Conservation (phyloP, 192 early-diverging fungal genomes). For the Coemansia sp. region DNA sequence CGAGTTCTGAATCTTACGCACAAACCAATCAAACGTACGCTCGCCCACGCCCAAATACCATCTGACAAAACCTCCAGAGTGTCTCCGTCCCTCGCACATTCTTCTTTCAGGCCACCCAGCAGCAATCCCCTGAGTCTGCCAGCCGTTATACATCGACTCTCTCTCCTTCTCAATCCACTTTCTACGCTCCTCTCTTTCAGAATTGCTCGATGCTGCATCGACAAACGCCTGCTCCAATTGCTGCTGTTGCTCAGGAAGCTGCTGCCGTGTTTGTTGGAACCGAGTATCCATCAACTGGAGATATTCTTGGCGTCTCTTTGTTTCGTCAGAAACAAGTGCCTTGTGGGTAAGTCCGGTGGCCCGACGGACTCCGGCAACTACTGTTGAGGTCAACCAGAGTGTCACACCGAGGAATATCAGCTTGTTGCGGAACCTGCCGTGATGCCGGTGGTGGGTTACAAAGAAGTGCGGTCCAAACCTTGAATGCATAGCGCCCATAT, state of each 20-base stretch:
- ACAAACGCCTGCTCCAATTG: slow-evolving; percentile 28
- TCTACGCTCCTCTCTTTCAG: slow-evolving; percentile 14
- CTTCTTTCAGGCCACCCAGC: slow-evolving; percentile 3
- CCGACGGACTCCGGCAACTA: slow-evolving; percentile 37
- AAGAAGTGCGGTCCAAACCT: not conserved
- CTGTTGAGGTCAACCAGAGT: slow-evolving; percentile 42
- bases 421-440: slow-evolving; percentile 18
- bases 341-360: slow-evolving; percentile 35
- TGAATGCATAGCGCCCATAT: slow-evolving; percentile 16
- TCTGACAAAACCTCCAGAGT: slow-evolving; percentile 14
- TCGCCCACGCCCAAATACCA: slow-evolving; percentile 47
- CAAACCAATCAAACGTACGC: slow-evolving; percentile 47
- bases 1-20: slow-evolving; percentile 21
- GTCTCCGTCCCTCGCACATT: not conserved
- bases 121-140: slow-evolving; percentile 1
- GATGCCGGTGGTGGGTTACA: slow-evolving; percentile 17
- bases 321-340: not conserved
- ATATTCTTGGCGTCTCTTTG: not conserved
- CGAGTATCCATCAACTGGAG: not conserved
- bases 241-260: not conserved
- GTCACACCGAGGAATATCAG: slow-evolving; percentile 30
- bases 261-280: not conserved
- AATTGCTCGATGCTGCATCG: slow-evolving; percentile 10
- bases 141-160: not conserved
- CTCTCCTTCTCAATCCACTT: slow-evolving; percentile 9